These are phyloP conservation scores for Thyridium curvatum DNA, from an alignment of 2,329 filamentous ascomycete genomes.

Conservation along the genomic window DNA sequence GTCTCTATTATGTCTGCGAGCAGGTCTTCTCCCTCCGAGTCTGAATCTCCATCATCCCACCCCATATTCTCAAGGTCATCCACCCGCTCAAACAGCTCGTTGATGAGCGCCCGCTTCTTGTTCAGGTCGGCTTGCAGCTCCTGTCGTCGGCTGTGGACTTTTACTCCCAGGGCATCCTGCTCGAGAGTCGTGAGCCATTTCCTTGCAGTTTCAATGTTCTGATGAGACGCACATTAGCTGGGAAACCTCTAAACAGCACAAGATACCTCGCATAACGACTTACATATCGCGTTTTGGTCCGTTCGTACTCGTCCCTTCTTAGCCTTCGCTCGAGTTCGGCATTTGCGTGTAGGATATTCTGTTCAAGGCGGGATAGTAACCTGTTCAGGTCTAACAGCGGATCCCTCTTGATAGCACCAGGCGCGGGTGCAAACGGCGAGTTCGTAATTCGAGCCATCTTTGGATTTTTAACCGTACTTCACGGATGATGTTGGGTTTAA, in stretches of 20 bases:
- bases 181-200: conserved; percentile 64
- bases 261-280: conserved; percentile 15
- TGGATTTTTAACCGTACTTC: no score
- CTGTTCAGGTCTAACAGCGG: conserved; percentile 50
- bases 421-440: conserved; percentile 1
- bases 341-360: conserved; percentile 56
- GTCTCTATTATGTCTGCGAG: conserved; percentile 45
- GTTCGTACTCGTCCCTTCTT: conserved; percentile 58
- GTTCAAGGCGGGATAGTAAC: conserved; percentile 60
- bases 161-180: conserved; percentile 57
- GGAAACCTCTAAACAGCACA: neutral
- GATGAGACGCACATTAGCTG: conserved; percentile 1
- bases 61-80: conserved; percentile 60
- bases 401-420: conserved; percentile 14
- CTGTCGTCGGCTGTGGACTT: conserved; percentile 50
- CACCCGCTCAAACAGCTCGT: conserved; percentile 59
- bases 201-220: conserved; percentile 70
- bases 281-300: conserved; percentile 50
- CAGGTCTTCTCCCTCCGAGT: conserved; percentile 51
- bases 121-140: conserved; percentile 58
- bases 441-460: neutral
- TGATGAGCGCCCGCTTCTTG: conserved; percentile 58
- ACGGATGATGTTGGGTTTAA: no score
- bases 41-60: conserved; percentile 34
- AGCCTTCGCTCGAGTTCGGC: conserved; percentile 52